Conservation (phyloP, 73 alveolate genomes). For the Stentor roeselii region DNA sequence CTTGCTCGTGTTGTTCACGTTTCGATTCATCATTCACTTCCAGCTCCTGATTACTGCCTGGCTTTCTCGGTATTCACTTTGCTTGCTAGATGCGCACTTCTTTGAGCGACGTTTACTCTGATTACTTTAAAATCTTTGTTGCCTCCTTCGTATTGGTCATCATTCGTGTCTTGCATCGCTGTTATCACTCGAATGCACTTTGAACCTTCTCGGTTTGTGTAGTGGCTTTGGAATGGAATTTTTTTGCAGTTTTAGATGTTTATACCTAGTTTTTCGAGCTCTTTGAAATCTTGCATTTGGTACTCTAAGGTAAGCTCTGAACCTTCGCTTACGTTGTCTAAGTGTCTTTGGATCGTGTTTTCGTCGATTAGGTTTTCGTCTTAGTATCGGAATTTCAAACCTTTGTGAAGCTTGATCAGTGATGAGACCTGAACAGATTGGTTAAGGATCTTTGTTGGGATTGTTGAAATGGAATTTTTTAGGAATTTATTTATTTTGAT, state of each 20-base stretch:
- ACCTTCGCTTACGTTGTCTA: constrained; percentile 81
- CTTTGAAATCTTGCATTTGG: constrained; percentile 53
- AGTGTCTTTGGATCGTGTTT: constrained; percentile 46
- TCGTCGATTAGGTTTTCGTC: constrained; percentile 52
- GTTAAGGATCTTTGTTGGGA: no score
- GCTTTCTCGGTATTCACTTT: constrained; percentile 64
- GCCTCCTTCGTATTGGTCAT: constrained; percentile 67
- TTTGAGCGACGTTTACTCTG: constrained; percentile 71
- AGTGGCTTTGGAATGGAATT: constrained; percentile 77
- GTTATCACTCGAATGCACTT: constrained; percentile 82
- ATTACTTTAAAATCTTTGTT: constrained; percentile 63
- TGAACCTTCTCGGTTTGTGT: constrained; percentile 66
- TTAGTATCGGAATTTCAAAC: constrained; percentile 81
- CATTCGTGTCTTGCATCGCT: constrained; percentile 44
- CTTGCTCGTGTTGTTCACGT: background rate
- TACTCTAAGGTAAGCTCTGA: constrained; percentile 83
- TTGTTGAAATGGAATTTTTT: no score
- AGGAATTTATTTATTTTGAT: no score
- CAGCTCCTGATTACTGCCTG: constrained; percentile 53
- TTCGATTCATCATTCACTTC: constrained; percentile 32
- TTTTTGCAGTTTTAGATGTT: constrained; percentile 50
- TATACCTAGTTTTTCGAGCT: constrained; percentile 50
- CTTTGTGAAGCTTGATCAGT: constrained; percentile 71
- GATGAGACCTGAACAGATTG: constrained; percentile 73
- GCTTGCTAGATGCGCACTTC: constrained; percentile 77